Conservation (phyloP, 352 stramenopile genomes). For the Globisporangium polare region DNA sequence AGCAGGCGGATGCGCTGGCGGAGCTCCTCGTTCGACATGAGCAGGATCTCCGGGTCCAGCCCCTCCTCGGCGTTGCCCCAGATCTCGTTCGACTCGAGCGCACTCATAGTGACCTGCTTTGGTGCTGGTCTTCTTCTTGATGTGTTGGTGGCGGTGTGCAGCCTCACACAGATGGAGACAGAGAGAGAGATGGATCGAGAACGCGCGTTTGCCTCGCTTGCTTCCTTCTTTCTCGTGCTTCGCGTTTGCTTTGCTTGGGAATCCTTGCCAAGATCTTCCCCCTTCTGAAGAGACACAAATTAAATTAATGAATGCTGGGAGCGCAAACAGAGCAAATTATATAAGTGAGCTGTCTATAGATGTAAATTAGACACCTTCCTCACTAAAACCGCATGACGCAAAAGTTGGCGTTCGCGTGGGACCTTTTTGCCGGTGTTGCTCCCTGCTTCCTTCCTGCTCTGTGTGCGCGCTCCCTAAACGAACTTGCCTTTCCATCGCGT, state of each 20-base stretch:
- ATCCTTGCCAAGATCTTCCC: slow-evolving; percentile 8
- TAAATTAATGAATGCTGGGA: too few species aligned
- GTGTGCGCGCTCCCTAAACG: slow-evolving; percentile 25
- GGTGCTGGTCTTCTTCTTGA: neutral
- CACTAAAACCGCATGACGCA: neutral
- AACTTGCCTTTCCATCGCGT: slow-evolving; percentile 69
- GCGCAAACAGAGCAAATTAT: too few species aligned
- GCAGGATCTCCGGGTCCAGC: slow-evolving; percentile 87
- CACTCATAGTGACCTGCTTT: slow-evolving; percentile 41
- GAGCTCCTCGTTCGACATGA: slow-evolving; percentile 95
- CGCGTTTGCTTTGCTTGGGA: slow-evolving; percentile 9
- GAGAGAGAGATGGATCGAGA: neutral
- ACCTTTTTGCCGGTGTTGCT: neutral
- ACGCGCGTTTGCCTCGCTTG: neutral
- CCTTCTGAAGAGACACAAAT: neutral
- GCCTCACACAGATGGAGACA: neutral
- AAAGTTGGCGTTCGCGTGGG: neutral
- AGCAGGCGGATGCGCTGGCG: slow-evolving; percentile 94
- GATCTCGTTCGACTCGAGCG: slow-evolving; percentile 57
- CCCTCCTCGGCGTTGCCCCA: slow-evolving; percentile 50
- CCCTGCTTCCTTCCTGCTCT: neutral
- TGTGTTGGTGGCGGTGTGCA: neutral
- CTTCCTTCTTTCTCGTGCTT: slow-evolving; percentile 13
- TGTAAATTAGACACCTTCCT: too few species aligned
- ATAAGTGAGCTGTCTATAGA: too few species aligned